Conservation (phyloP, 2,329 filamentous ascomycete genomes). For the Dactylellina leptospora region DNA sequence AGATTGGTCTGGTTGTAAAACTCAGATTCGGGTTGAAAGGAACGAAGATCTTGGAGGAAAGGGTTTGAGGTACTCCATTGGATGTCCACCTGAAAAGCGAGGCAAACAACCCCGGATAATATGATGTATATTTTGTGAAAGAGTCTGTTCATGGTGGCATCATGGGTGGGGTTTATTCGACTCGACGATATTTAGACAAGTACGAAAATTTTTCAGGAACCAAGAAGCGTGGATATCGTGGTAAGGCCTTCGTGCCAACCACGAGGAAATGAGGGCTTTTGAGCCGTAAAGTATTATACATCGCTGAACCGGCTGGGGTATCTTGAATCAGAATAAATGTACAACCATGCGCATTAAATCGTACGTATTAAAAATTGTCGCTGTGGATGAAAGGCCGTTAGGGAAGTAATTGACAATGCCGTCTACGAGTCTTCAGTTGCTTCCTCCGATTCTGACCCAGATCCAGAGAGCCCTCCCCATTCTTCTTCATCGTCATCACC, state of each 20-base stretch:
- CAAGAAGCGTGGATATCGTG: background rate
- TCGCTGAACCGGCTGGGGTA: slow-evolving; percentile 45
- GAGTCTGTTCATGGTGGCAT: slow-evolving; percentile 17
- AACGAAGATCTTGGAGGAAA: slow-evolving; percentile 34
- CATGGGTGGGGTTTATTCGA: background rate
- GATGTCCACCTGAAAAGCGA: slow-evolving; percentile 35
- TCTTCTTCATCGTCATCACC: slow-evolving; percentile 57
- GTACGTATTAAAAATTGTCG: background rate
- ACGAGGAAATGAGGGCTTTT: slow-evolving; percentile 44
- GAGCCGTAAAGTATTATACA: slow-evolving; percentile 43
- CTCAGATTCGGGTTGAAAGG: slow-evolving; percentile 41
- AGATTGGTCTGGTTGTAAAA: slow-evolving; percentile 33
- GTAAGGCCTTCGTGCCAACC: background rate
- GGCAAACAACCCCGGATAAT: background rate
- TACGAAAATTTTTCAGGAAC: slow-evolving; percentile 9
- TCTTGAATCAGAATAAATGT: slow-evolving; percentile 30
- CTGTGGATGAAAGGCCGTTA: background rate
- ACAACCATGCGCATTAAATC: slow-evolving; percentile 19
- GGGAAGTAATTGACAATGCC: too few species aligned
- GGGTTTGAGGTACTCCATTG: slow-evolving; percentile 49
- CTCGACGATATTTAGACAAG: background rate
- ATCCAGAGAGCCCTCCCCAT: slow-evolving; percentile 54
- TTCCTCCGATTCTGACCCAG: slow-evolving; percentile 57
- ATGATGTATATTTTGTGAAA: background rate
- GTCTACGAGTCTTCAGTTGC: slow-evolving; percentile 43